Evolutionary conservation across 2,329 filamentous ascomycete species (phyloP).

Genomic region (Beauveria sp.): DNA sequence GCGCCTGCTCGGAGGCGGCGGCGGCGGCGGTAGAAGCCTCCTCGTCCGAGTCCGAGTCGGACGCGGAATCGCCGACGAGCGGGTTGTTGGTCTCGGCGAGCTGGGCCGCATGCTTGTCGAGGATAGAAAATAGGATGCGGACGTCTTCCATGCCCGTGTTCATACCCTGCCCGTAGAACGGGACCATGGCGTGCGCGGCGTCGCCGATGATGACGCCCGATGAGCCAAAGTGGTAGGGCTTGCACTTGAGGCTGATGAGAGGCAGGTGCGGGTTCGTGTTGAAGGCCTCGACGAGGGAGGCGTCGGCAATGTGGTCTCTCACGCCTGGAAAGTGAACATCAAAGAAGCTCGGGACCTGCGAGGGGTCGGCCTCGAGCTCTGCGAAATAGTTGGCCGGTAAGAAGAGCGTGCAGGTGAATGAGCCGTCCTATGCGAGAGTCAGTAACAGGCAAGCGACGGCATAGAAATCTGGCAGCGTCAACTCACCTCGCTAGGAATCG

Average conservation of each 20-base stretch:
- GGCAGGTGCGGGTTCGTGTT: constrained; percentile 79
- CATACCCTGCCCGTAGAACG: constrained; percentile 97
- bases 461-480: background rate
- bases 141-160: constrained; percentile 96
- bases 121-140: constrained; percentile 71
- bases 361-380: constrained; percentile 55
- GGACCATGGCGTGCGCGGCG: constrained; percentile 94
- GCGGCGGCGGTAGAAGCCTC: constrained; percentile 23
- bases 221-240: constrained; percentile 72
- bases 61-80: constrained; percentile 16
- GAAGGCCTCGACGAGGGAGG: constrained; percentile 68
- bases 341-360: constrained; percentile 64
- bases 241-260: constrained; percentile 87
- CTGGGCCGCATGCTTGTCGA: constrained; percentile 57
- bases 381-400: constrained; percentile 65
- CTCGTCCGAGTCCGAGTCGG: background rate
- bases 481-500: constrained; percentile 65
- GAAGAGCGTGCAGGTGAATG: constrained; percentile 94
- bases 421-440: constrained; percentile 55
- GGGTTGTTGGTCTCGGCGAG: constrained; percentile 37
- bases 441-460: background rate
- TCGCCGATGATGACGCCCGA: constrained; percentile 84
- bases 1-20: constrained; percentile 46
- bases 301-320: constrained; percentile 58
- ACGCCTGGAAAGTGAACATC: constrained; percentile 81